Base-by-base conservation (phyloP, 2,329 filamentous ascomycete genomes). In the Chaetomium globosum region DNA sequence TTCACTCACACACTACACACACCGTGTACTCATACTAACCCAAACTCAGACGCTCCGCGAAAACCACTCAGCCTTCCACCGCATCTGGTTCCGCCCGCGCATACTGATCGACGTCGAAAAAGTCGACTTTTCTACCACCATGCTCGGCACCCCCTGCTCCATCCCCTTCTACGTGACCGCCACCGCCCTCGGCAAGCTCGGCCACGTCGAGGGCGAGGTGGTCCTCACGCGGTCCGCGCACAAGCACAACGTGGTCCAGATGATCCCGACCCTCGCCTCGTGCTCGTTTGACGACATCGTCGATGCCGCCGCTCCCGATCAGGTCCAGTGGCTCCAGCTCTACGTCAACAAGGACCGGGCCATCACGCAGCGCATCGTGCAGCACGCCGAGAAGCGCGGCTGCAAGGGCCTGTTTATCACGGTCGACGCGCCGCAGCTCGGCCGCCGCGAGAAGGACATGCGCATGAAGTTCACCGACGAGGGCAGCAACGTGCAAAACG, bases 331-430 rank as follows among this genome's bases (percentile, higher is more conserved):
- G 95, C 82, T 99, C 71, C 95, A 99, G 80, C 86, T 99, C 0
- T 96, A 97, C 79, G 92, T 99, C 72, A 99, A 99, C 85, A 95
- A 96, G 78, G 90, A 99, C 80, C 90, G 95, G 64, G 85, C 84
- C 36, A 94, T 99, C 77, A 99, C 95, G 9, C 87, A 91, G 78
- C 86, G 87, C 69, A 98, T 99, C 71, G 90, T 99, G 57, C 78
- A 94, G 79, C 92, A 98, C 78, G 95, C 95, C 67, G 95, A 99
- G 80, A 82, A 82, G 74, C 89, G 95, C 64, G 95, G 95, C 31
- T 98, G 95, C 83, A 95, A 92, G 79, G 95, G 90, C 10, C 87
- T 99, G 21, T 99, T 99, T 83, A 97, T 99, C 80, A 99, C 95
- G 2, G 95, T 99, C 62, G 95, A 99, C 77, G 95, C 95, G 60